Evolutionary conservation across 2,329 filamentous ascomycete genomes (phyloP), one percentile per base, ranked within the genome.

Genomic region (Aspergillus candidus): DNA sequence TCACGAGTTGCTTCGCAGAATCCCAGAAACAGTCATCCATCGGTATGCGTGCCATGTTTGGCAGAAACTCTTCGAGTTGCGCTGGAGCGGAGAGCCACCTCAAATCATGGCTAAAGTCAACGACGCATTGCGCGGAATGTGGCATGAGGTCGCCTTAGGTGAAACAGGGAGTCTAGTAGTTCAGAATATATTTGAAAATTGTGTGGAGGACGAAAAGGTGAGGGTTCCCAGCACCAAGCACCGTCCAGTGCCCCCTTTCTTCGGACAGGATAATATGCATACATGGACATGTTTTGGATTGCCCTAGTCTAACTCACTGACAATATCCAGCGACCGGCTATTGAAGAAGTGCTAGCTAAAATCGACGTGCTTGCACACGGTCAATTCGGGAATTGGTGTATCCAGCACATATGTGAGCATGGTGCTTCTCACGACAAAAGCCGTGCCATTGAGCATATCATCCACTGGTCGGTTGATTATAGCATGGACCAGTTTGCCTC

Each of bases 101-200:
- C 90, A 96, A 68, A 95, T 98, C 69, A 98, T 98, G 93, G 87
- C 86, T 60, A 95, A 88, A 59, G 94, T 98, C 69, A 98, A 98
- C 60, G 89, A 97, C 57, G 86, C 93, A 48, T 78, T 98, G 43
- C 80, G 82, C 47, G 91, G 91, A 47, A 97, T 97, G 89, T 98
- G 93, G 93, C 90, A 97, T 61, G 91, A 98, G 61, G 93, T 98
- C 51, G 94, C 94, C 15, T 74, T 97, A 41, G 93, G 93, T 31
- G 93, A 98, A 73, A 98, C 94, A 10, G 93, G 93, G 48, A 98
- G 93, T 66, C 76, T 98, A 57, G 93, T 98, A 36, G 94, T 98
- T 38, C 93, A 98, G 69, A 98, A 98, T 66, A 98, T 98, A 62
- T 98, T 98, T 66, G 93, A 98, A 72, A 98, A 98, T 61, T 98